Evolutionary conservation across 495 filamentous ascomycete genomes (phyloP), one percentile per base, ranked within the genome.

Genomic region (Podospora comata): DNA sequence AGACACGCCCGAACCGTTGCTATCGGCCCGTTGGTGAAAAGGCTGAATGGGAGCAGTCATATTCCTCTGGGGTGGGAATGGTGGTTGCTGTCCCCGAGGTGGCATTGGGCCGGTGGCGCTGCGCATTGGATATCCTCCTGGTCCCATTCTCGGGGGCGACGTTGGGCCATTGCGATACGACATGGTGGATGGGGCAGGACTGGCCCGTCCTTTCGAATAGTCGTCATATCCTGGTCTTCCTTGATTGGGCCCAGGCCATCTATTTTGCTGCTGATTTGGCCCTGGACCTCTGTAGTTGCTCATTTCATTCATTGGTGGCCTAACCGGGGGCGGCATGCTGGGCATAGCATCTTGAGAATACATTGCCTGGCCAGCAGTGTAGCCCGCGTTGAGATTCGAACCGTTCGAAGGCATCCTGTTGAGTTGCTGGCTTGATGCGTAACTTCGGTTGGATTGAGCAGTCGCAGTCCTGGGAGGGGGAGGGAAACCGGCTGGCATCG

Each of bases 41-140:
- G 77, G 58, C 58, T 61, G 59, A 18, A 80, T 77, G 7, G 84
- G 84, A 11, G 81, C 83, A 7, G 84, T 85, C 81, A 85, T 82
- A 65, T 84, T 83, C 26, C 84, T 71, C 60, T 81, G 77, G 19
- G 81, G 84, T 18, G 76, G 71, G 59, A 72, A 78, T 65, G 71
- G 78, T 18, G 55, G 55, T 16, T 71, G 71, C 7, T 64, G 67
- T 4, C 71, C 75, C 23, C 74, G 72, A 2, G 75, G 71, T 18
- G 74, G 74, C 56, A 78, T 67, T 3, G 78, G 80, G 53, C 72
- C 74, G 2, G 81, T 82, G 57, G 79, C 74, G 59, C 80, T 81
- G 56, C 80, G 77, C 67, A 77, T 60, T 23, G 79, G 79, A 39
- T 76, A 77, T 16, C 70, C 66, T 19, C 74, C 60, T 19, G 76